Percentiles rank a stretch among this genome's conserved stretches.
Evolutionary conservation across 2,329 filamentous ascomycete species (phyloP).

Genomic region (Exophiala spinifera): DNA sequence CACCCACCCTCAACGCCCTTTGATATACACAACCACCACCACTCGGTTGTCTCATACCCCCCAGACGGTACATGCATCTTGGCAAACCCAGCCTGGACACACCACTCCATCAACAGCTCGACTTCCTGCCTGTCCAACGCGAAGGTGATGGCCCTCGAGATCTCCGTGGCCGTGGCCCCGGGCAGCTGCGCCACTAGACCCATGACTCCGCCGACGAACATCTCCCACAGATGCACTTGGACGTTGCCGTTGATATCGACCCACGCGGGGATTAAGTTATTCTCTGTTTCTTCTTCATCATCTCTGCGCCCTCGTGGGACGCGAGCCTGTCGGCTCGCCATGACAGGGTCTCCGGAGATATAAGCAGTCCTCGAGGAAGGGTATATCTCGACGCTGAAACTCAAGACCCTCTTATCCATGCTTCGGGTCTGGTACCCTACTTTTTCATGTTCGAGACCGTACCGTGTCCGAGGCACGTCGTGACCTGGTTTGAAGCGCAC

Average conservation of each 20-base stretch:
- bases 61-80: constrained; percentile 10
- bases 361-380: constrained; percentile 36
- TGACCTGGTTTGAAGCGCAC: constrained; percentile 37
- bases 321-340: constrained; percentile 24
- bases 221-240: constrained; percentile 41
- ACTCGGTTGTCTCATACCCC: constrained; percentile 37
- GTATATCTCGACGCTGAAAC: constrained; percentile 41
- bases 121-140: constrained; percentile 14
- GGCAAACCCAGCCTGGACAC: constrained; percentile 18
- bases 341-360: constrained; percentile 39
- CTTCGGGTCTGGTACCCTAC: constrained; percentile 46
- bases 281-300: constrained; percentile 6
- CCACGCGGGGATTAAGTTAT: constrained; percentile 45
- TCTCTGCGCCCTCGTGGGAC: constrained; percentile 32
- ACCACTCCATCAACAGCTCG: constrained; percentile 18
- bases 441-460: constrained; percentile 42
- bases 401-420: constrained; percentile 44
- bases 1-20: constrained; percentile 10
- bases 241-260: constrained; percentile 46
- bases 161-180: constrained; percentile 36
- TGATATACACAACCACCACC: constrained; percentile 42
- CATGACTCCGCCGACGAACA: constrained; percentile 41
- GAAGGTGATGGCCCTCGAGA: constrained; percentile 30
- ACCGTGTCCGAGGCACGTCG: constrained; percentile 43
- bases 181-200: constrained; percentile 43